Percentiles rank a stretch among this genome's conserved stretches.
These are phyloP conservation scores for Bipolaris cookei DNA, from an alignment of 2,329 filamentous ascomycete species.

Conservation along the genomic window DNA sequence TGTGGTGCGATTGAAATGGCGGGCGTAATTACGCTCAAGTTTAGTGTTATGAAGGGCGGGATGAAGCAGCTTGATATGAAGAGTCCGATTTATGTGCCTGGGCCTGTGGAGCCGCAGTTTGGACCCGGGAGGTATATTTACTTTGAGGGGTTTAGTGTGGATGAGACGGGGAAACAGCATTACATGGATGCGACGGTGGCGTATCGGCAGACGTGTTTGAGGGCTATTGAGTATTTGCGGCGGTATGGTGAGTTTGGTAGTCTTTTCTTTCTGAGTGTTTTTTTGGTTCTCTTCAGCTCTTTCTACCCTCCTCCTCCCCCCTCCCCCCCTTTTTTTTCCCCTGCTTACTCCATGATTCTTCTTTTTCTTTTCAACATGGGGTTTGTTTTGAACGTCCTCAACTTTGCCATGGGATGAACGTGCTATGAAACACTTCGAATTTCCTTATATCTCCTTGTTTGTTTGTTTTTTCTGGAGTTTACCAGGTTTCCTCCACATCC, in stretches of 20 bases:
- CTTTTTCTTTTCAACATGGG: not conserved
- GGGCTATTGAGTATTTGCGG: conserved; percentile 79
- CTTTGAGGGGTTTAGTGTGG: conserved; percentile 90
- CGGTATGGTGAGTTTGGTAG: conserved; percentile 68
- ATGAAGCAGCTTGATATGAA: conserved; percentile 77
- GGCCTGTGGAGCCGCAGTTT: conserved; percentile 87
- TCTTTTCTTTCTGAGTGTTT: not conserved
- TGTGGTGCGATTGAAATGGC: conserved; percentile 88
- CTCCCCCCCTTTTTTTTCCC: not conserved
- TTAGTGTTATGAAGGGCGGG: conserved; percentile 83
- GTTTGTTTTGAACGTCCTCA: too few species aligned
- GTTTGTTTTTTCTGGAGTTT: not conserved
- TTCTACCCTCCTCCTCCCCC: not conserved
- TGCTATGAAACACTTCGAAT: too few species aligned
- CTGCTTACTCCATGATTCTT: not conserved
- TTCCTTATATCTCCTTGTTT: not conserved
- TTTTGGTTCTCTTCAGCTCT: not conserved
- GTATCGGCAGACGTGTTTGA: conserved; percentile 79
- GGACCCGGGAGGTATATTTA: conserved; percentile 81
- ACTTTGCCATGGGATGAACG: too few species aligned
- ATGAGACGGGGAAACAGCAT: conserved; percentile 86
- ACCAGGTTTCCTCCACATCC: not conserved
- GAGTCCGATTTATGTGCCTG: conserved; percentile 83
- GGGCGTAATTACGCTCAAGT: conserved; percentile 87
- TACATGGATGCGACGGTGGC: conserved; percentile 86